These are phyloP conservation scores for Diaporthe nobilis DNA, from an alignment of 2,329 filamentous ascomycete species.

Conservation along the genomic window DNA sequence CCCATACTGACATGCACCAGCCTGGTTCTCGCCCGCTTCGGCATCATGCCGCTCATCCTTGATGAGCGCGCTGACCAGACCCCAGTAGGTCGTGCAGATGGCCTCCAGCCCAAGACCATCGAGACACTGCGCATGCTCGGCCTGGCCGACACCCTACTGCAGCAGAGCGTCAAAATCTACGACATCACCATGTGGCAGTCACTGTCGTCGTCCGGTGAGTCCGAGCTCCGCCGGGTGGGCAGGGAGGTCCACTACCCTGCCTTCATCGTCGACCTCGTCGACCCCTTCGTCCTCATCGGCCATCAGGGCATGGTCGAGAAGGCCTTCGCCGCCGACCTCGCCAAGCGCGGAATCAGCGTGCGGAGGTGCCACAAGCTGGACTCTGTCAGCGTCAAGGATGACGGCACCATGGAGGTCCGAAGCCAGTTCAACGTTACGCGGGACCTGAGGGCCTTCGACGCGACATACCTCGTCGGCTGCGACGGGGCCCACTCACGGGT, in stretches of 20 bases:
- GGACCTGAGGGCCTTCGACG: slow-evolving; percentile 46
- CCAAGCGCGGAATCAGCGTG: slow-evolving; percentile 63
- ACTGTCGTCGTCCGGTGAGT: slow-evolving; percentile 50
- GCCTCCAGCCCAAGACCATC: slow-evolving; percentile 80
- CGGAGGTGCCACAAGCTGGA: slow-evolving; percentile 52
- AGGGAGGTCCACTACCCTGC: slow-evolving; percentile 48
- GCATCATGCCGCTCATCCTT: slow-evolving; percentile 75
- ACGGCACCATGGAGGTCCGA: slow-evolving; percentile 60
- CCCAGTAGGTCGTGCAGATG: slow-evolving; percentile 76
- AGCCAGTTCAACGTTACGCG: slow-evolving; percentile 55
- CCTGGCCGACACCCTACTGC: slow-evolving; percentile 73
- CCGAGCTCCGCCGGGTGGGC: slow-evolving; percentile 69
- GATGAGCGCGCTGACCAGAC: slow-evolving; percentile 80
- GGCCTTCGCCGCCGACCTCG: slow-evolving; percentile 67
- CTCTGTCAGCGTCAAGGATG: slow-evolving; percentile 52
- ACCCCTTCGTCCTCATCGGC: slow-evolving; percentile 52
- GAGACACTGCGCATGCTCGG: slow-evolving; percentile 79
- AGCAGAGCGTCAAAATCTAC: slow-evolving; percentile 74
- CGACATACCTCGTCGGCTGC: slow-evolving; percentile 39
- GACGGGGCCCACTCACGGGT: slow-evolving; percentile 80
- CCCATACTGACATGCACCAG: slow-evolving; percentile 22
- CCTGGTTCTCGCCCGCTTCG: slow-evolving; percentile 58
- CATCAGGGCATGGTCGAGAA: slow-evolving; percentile 75
- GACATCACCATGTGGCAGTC: slow-evolving; percentile 77
- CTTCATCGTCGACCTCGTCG: slow-evolving; percentile 51